Conservation (phyloP, 495 filamentous ascomycete species). For the Achaetomiella virescens region DNA sequence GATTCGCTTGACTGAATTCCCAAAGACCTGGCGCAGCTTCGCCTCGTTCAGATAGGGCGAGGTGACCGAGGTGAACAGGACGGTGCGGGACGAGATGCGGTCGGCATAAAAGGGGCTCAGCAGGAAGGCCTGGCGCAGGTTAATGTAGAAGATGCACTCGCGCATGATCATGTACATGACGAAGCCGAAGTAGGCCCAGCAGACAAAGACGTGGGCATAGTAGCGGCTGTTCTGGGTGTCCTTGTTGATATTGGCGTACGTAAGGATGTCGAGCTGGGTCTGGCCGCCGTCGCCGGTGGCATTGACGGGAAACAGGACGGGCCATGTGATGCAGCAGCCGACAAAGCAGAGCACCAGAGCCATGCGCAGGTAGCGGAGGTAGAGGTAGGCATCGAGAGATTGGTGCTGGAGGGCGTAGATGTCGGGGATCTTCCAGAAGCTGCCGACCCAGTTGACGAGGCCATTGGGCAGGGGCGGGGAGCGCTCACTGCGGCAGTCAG, state of each 20-base stretch:
- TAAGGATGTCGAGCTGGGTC: constrained; percentile 70
- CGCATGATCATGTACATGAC: constrained; percentile 84
- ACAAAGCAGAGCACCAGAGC: constrained; percentile 66
- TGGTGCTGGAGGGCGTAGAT: constrained; percentile 81
- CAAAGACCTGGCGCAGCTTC: constrained; percentile 73
- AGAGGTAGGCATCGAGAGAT: constrained; percentile 82
- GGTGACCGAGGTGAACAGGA: constrained; percentile 86
- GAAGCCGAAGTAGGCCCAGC: constrained; percentile 76
- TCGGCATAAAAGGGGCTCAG: constrained; percentile 81
- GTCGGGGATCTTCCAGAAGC: constrained; percentile 76
- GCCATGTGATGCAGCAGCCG: constrained; percentile 76
- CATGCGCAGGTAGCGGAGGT: constrained; percentile 78
- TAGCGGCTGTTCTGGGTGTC: constrained; percentile 48
- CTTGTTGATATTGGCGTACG: constrained; percentile 62
- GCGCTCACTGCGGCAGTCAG: constrained; percentile 49
- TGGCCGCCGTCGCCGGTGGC: constrained; percentile 64
- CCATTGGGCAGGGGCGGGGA: constrained; percentile 63
- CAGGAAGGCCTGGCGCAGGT: constrained; percentile 89
- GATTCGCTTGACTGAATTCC: constrained; percentile 68
- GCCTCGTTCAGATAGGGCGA: constrained; percentile 63
- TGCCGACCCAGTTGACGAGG: constrained; percentile 65
- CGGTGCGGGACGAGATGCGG: constrained; percentile 88
- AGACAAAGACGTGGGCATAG: constrained; percentile 71
- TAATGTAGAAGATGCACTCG: constrained; percentile 91
- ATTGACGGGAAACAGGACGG: constrained; percentile 81